Base-by-base conservation (phyloP, 495 filamentous ascomycete genomes). In the Podospora sp. region DNA sequence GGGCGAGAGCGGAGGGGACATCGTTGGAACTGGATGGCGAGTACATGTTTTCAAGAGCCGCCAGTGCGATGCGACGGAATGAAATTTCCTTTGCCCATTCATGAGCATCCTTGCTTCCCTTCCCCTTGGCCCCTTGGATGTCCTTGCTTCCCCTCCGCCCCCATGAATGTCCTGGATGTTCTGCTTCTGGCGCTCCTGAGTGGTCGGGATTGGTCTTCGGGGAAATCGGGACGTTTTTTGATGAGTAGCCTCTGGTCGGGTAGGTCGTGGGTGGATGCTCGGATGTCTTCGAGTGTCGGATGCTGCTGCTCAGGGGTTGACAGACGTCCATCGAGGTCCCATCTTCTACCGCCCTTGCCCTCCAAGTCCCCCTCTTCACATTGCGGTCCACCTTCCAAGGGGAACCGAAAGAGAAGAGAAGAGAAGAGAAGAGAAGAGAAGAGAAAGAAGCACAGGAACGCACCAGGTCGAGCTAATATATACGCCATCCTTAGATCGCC, bases 1-100 rank as follows among this genome's bases (percentile, higher is more conserved):
- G 8, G 29, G 29, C 29, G 29, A 62, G n/a, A 24, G 64, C 49
- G n/a, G 21, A 46, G n/a, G 36, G n/a, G 63, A 33, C 26, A n/a
- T 40, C 21, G 24, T 56, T 24, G 60, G 18, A 20, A 22, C 26
- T 22, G 62, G 52, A 46, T 6, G 12, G 16, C 40, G 40, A 46
- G 40, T 14, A 14, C 12, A 33, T 33, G 29, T 33, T 33, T 33
- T 33, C 8, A 8, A 33, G 29, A 33, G 29, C 8, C 29, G 40
- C 16, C 40, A 46, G 40, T 6, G 40, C 40, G 40, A 46, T 46
- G 40, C 12, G 16, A 46, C 40, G 40, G 14, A 46, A 46, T 46
- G 9, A 12, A 14, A 46, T 4, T 4, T 2, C 40, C 16, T 46
- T 46, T 46, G 9, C 2, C 12, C 11, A 12, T 46, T 18, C 33